Conservation (phyloP, 352 stramenopile species). For the Globisporangium solare region DNA sequence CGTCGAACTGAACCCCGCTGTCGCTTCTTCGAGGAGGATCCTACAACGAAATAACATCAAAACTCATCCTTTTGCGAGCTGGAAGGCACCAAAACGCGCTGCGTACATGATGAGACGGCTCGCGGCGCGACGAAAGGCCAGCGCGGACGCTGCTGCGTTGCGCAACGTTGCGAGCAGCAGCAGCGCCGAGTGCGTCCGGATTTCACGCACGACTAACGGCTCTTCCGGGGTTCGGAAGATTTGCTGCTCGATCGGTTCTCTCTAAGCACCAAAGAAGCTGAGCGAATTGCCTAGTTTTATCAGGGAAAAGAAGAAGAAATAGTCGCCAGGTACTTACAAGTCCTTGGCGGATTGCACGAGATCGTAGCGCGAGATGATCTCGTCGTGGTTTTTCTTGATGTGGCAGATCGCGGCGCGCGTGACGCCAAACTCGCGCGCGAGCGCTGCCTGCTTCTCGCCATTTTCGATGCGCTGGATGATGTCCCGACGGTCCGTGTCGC, state of each 20-base stretch:
- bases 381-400: conserved; percentile 75
- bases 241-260: conserved; percentile 8
- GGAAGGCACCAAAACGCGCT: not conserved
- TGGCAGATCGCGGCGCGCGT: conserved; percentile 66
- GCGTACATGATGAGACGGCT: conserved; percentile 44
- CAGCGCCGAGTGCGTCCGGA: conserved; percentile 34
- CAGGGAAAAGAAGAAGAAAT: not conserved
- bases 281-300: too few relatives aligned
- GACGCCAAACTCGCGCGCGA: conserved; percentile 66
- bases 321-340: conserved; percentile 26
- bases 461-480: conserved; percentile 70
- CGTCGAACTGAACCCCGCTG: conserved; percentile 27
- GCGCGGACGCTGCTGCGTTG: conserved; percentile 23
- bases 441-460: conserved; percentile 54
- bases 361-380: conserved; percentile 68
- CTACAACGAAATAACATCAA: conserved; percentile 8
- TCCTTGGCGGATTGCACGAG: conserved; percentile 49
- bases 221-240: conserved; percentile 13
- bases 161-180: conserved; percentile 47
- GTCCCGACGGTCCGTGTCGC: conserved; percentile 47
- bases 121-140: conserved; percentile 31
- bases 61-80: not conserved
- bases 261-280: conserved; percentile 9
- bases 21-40: conserved; percentile 53
- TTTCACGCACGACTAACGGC: conserved; percentile 35